These are phyloP conservation scores for Trichoderma reesei DNA, from an alignment of 495 filamentous ascomycete genomes.

Conservation along the genomic window DNA sequence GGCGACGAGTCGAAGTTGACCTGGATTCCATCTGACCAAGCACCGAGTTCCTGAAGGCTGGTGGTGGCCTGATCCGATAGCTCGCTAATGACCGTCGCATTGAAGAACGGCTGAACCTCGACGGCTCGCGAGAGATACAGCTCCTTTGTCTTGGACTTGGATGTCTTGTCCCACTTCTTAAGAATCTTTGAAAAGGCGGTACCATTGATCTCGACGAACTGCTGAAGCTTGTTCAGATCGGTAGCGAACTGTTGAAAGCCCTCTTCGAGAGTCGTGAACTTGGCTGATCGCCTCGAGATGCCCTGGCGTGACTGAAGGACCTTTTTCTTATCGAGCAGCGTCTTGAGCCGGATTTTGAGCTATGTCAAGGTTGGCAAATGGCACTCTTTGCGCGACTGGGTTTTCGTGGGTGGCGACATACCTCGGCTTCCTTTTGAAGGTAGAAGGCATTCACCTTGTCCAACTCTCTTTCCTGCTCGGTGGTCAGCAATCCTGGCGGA, in stretches of 20 bases:
- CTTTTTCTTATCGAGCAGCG: slow-evolving; percentile 88
- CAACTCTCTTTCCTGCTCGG: slow-evolving; percentile 78
- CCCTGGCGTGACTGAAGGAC: slow-evolving; percentile 67
- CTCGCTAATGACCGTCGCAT: slow-evolving; percentile 89
- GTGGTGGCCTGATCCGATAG: slow-evolving; percentile 94
- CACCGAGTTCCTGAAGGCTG: slow-evolving; percentile 81
- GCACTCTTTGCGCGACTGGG: neutral
- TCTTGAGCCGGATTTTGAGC: slow-evolving; percentile 87
- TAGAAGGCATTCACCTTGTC: slow-evolving; percentile 99
- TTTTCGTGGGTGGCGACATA: slow-evolving; percentile 29
- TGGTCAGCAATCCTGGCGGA: slow-evolving; percentile 16
- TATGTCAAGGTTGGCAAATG: slow-evolving; percentile 24
- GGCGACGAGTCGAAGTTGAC: slow-evolving; percentile 59
- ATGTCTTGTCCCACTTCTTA: slow-evolving; percentile 99
- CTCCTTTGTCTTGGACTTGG: slow-evolving; percentile 97
- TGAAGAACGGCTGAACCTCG: slow-evolving; percentile 97
- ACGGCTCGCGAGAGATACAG: slow-evolving; percentile 91
- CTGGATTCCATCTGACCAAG: slow-evolving; percentile 93
- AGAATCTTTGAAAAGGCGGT: slow-evolving; percentile 96
- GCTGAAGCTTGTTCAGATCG: slow-evolving; percentile 92
- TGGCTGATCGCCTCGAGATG: slow-evolving; percentile 75
- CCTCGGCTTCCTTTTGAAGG: slow-evolving; percentile 95
- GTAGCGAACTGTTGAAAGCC: slow-evolving; percentile 94
- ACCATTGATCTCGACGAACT: slow-evolving; percentile 97
- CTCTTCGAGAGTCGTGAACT: slow-evolving; percentile 87